phyloP scores from a whole-genome alignment of 208 protist genomes.

The Crithidia sp. region DNA sequence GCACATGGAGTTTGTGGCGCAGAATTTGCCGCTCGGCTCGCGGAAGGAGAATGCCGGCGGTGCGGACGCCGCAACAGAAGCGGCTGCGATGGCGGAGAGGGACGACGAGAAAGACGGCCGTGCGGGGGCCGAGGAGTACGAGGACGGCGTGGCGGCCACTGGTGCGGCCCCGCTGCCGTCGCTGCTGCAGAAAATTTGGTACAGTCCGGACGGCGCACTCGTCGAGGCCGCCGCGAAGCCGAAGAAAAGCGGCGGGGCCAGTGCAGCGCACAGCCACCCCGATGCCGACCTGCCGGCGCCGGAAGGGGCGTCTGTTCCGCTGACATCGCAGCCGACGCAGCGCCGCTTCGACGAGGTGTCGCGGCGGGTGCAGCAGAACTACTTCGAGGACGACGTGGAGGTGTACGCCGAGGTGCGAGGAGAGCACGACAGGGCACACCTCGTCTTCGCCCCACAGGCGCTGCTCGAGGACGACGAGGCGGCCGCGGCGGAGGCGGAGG shows the following conservation, averaged over 20 bases:
- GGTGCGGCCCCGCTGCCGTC: slow-evolving; percentile 67
- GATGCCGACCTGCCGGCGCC: slow-evolving; percentile 12
- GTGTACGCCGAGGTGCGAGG: slow-evolving; percentile 52
- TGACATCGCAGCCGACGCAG: slow-evolving; percentile 25
- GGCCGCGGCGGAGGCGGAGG: slow-evolving; percentile 12
- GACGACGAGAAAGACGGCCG: slow-evolving; percentile 6
- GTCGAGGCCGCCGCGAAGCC: slow-evolving; percentile 22
- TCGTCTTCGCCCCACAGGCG: slow-evolving; percentile 35
- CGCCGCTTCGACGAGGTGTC: slow-evolving; percentile 62
- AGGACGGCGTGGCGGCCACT: slow-evolving; percentile 25
- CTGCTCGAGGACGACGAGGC: slow-evolving; percentile 30
- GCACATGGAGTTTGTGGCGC: slow-evolving; percentile 82
- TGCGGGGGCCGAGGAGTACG: slow-evolving; percentile 11
- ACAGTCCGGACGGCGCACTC: slow-evolving; percentile 63
- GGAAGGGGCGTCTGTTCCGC: slow-evolving; percentile 18
- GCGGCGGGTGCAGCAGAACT: slow-evolving; percentile 83
- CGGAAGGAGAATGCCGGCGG: slow-evolving; percentile 33
- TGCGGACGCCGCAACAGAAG: neutral
- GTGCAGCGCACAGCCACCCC: slow-evolving; percentile 1
- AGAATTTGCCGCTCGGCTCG: slow-evolving; percentile 69
- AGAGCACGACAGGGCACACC: slow-evolving; percentile 25
- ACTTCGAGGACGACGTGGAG: slow-evolving; percentile 83
- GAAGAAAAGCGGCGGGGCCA: slow-evolving; percentile 11
- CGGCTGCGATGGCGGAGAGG: slow-evolving; percentile 3
- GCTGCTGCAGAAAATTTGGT: slow-evolving; percentile 86